Conservation (phyloP, 75 land plant species). For the Cryptomeria japonica region DNA sequence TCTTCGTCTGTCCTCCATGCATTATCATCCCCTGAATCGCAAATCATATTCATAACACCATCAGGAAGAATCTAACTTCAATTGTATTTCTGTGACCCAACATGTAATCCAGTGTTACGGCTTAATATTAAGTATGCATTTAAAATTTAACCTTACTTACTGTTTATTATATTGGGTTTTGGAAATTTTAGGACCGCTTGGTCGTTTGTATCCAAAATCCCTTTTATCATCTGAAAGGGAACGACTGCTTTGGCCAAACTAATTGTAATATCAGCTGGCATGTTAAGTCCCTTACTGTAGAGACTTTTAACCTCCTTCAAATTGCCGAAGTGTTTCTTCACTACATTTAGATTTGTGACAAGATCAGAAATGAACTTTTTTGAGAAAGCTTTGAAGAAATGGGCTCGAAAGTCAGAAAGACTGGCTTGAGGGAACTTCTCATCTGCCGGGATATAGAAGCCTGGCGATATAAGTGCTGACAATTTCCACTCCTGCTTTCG, state of each 20-base stretch:
- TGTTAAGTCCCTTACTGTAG: slow-evolving; percentile 16
- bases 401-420: slow-evolving; percentile 27
- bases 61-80: neutral
- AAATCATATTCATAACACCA: neutral
- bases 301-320: slow-evolving; percentile 21
- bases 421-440: slow-evolving; percentile 41
- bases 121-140: neutral
- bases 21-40: slow-evolving; percentile 12
- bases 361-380: neutral
- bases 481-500: neutral
- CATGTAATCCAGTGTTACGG: neutral
- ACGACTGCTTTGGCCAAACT: neutral
- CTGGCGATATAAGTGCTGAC: neutral
- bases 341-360: too few species aligned
- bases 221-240: neutral
- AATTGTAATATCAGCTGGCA: too few species aligned
- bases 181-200: neutral
- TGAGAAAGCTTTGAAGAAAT: slow-evolving; percentile 16
- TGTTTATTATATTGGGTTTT: neutral
- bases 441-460: slow-evolving; percentile 36
- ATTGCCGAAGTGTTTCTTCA: neutral
- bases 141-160: too few species aligned
- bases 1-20: slow-evolving; percentile 36
- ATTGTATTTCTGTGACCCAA: neutral
- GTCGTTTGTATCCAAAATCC: neutral